Conservation (phyloP, 1,139 yeast species). For the Protomyces lactucae-debilis region DNA sequence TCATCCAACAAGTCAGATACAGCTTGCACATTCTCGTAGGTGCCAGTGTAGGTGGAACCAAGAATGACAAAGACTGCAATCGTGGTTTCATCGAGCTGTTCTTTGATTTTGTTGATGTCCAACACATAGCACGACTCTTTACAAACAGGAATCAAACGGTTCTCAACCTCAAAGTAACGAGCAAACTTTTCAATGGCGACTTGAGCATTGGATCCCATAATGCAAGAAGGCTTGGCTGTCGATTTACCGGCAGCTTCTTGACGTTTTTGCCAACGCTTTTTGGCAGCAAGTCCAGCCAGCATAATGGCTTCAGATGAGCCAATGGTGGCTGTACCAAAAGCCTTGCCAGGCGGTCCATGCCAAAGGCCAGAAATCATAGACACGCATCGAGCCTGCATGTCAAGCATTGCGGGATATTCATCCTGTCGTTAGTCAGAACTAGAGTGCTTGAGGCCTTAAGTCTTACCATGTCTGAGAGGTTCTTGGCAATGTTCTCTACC, state of each 20-base stretch:
- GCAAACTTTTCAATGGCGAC: conserved; percentile 90
- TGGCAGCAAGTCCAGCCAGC: conserved; percentile 89
- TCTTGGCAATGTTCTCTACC: conserved; percentile 70
- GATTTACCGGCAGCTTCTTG: conserved; percentile 58
- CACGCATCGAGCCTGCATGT: conserved; percentile 74
- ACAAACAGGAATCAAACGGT: conserved; percentile 64
- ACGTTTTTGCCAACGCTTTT: conserved; percentile 75
- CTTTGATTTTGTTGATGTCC: conserved; percentile 56
- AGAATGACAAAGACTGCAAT: conserved; percentile 84
- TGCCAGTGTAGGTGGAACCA: conserved; percentile 92
- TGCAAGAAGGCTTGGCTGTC: conserved; percentile 66
- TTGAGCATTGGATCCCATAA: conserved; percentile 94
- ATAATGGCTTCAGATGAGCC: conserved; percentile 93
- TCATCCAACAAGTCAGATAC: conserved; percentile 61
- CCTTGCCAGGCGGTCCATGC: conserved; percentile 57
- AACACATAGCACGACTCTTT: conserved; percentile 56
- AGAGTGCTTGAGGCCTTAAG: not conserved
- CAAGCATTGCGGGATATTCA: conserved; percentile 83
- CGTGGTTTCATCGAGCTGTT: conserved; percentile 78
- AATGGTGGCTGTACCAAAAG: conserved; percentile 86
- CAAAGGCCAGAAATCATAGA: conserved; percentile 73
- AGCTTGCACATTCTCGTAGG: conserved; percentile 69
- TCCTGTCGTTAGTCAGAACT: conserved; percentile 41
- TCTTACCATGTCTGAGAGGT: conserved; percentile 65
- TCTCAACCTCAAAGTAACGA: conserved; percentile 85